Conservation (phyloP, 352 stramenopile genomes). For the Phytophthora chlamydospora region DNA sequence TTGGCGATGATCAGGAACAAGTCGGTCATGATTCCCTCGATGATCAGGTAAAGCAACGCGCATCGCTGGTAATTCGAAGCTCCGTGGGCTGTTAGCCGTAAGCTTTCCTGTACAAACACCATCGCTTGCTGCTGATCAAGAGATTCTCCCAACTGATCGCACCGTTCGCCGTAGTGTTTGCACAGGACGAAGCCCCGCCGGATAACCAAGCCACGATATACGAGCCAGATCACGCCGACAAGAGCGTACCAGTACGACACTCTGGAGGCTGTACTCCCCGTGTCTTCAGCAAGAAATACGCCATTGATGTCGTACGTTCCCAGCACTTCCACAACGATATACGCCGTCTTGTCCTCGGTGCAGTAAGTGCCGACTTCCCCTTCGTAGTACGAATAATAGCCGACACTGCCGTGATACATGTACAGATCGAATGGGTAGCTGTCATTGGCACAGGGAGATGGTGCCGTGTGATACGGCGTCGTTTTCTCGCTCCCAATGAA, state of each 20-base stretch:
- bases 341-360: not conserved
- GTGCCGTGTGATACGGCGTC: constrained; percentile 1
- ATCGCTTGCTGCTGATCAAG: constrained; percentile 12
- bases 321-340: constrained; percentile 7
- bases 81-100: constrained; percentile 14
- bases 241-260: constrained; percentile 14
- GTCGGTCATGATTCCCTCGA: constrained; percentile 22
- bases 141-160: constrained; percentile 5
- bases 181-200: constrained; percentile 1
- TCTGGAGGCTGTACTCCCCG: constrained; percentile 2
- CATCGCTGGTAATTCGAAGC: constrained; percentile 11
- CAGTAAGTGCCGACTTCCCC: constrained; percentile 9
- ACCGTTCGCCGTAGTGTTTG: constrained; percentile 1
- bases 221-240: constrained; percentile 7
- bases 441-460: constrained; percentile 2
- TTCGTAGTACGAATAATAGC: constrained; percentile 16
- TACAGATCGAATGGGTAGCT: constrained; percentile 11
- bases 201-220: constrained; percentile 11
- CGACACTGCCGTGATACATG: constrained; percentile 14
- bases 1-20: constrained; percentile 20
- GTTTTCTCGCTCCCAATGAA: constrained; percentile 4
- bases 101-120: constrained; percentile 16
- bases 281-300: constrained; percentile 5
- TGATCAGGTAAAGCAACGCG: constrained; percentile 8
- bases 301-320: constrained; percentile 19